Evolutionary conservation across 345 rosid species (phyloP), one percentile per base, ranked within the genome.

Genomic region (Erucastrum elatum): DNA sequence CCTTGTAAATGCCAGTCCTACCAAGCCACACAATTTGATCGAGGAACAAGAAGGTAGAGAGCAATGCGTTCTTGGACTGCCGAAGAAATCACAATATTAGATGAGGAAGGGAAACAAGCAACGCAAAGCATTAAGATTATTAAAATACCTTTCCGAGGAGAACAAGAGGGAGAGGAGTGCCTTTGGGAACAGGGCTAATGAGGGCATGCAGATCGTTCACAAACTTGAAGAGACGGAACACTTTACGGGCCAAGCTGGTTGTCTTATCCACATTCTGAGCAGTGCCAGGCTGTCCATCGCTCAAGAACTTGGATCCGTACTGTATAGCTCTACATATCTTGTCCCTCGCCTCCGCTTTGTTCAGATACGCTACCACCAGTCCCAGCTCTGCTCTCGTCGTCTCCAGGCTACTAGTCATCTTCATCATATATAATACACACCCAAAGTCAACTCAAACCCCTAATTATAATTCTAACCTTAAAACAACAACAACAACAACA

Each of bases 251-350:
- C 89, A 94, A 86, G 87, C 96, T 94, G 72, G 98, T 94, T 4
- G 90, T 84, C 82, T 91, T 94, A 85, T 94, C 98, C 17, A 94
- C 98, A 77, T 74, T 89, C 82, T 94, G 98, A 64, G 98, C 97
- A 0, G 97, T 90, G 66, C 98, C 95, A 76, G 98, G 88, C 70
- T 90, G 71, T 63, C 98, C 98, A 64, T 88, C 60, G 64, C 98
- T 94, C 77, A 94, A 6, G 80, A 92, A 94, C 83, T 90, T 92
- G 2, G 98, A 94, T 75, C 98, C 98, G 74, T 94, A 94, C 39
- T 94, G 98, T 80, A 94, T 94, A 59, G 98, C 98, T 85, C 98
- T 85, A 82, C 98, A 94, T 62, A 94, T 88, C 96, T 94, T 94
- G 87, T 94, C 98, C 80, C 98, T 88, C 34, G 98, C 94, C 83